phyloP scores from a whole-genome alignment of 2,329 filamentous ascomycete genomes.

The Colletotrichum sp. region DNA sequence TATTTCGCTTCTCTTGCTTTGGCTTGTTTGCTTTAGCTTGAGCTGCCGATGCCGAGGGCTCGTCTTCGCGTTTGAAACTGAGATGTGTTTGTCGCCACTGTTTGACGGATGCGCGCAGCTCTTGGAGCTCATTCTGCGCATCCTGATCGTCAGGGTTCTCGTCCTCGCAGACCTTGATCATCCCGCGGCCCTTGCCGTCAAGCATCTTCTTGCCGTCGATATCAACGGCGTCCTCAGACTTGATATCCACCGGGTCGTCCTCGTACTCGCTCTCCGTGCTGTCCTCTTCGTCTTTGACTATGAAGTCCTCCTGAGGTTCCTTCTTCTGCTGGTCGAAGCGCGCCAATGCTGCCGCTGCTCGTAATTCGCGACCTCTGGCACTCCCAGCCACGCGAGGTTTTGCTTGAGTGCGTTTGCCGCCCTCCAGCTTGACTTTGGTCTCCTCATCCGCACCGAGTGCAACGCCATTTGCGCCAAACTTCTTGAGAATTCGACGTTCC shows the following conservation, averaged over 20 bases:
- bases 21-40: background rate
- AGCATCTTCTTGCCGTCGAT: constrained; percentile 68
- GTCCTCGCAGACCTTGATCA: constrained; percentile 79
- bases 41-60: background rate
- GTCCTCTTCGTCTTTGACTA: constrained; percentile 38
- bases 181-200: constrained; percentile 68
- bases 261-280: constrained; percentile 52
- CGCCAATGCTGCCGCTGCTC: constrained; percentile 78
- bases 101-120: constrained; percentile 58
- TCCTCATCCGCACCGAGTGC: constrained; percentile 73
- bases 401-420: constrained; percentile 63
- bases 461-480: constrained; percentile 76
- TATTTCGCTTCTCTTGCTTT: background rate
- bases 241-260: constrained; percentile 44
- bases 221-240: constrained; percentile 63
- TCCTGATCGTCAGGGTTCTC: constrained; percentile 63
- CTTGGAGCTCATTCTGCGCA: constrained; percentile 67
- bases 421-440: constrained; percentile 70
- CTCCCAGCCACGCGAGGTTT: constrained; percentile 79
- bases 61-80: constrained; percentile 2
- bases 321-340: constrained; percentile 69
- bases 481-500: constrained; percentile 74
- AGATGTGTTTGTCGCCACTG: constrained; percentile 22
- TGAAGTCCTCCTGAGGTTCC: constrained; percentile 44
- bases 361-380: constrained; percentile 74